Evolutionary conservation across 768 basidiomycete species (phyloP).

Genomic region (Cystobasidiopsis lactophilus): DNA sequence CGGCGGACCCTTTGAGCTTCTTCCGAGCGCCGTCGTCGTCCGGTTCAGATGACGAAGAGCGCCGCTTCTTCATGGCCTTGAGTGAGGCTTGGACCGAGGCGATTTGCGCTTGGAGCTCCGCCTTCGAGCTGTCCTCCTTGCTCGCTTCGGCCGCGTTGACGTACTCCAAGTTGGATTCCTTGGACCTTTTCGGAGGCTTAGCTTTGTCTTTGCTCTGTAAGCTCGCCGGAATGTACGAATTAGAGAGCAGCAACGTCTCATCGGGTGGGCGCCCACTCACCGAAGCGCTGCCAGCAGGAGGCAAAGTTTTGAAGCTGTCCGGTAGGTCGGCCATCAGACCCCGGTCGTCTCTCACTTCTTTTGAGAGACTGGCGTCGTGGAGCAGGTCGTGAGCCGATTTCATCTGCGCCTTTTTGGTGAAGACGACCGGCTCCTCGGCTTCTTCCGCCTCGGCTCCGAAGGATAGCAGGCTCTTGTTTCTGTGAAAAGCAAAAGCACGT

Average conservation of each 20-base stretch:
- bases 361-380: constrained; percentile 10
- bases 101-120: constrained; percentile 15
- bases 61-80: constrained; percentile 5
- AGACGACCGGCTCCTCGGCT: not conserved
- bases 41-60: constrained; percentile 5
- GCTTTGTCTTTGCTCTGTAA: too few relatives aligned
- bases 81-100: constrained; percentile 12
- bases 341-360: constrained; percentile 16
- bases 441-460: constrained; percentile 49
- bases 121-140: constrained; percentile 11
- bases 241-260: too few relatives aligned
- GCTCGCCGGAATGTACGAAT: too few relatives aligned
- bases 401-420: constrained; percentile 13
- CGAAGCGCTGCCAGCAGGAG: not conserved
- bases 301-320: constrained; percentile 1
- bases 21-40: constrained; percentile 1
- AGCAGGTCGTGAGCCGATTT: constrained; percentile 17
- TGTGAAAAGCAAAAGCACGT: not conserved
- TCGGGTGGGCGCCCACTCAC: too few relatives aligned
- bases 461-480: constrained; percentile 64
- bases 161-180: constrained; percentile 5
- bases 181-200: constrained; percentile 3
- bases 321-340: constrained; percentile 12
- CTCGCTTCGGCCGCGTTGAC: constrained; percentile 7
- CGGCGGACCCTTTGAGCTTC: constrained; percentile 7